A percentile compares a stretch with the other conserved stretches of the same genome.
These are phyloP conservation scores for Coniochaeta pulveracea DNA, from an alignment of 2,329 filamentous ascomycete genomes.

Conservation along the genomic window DNA sequence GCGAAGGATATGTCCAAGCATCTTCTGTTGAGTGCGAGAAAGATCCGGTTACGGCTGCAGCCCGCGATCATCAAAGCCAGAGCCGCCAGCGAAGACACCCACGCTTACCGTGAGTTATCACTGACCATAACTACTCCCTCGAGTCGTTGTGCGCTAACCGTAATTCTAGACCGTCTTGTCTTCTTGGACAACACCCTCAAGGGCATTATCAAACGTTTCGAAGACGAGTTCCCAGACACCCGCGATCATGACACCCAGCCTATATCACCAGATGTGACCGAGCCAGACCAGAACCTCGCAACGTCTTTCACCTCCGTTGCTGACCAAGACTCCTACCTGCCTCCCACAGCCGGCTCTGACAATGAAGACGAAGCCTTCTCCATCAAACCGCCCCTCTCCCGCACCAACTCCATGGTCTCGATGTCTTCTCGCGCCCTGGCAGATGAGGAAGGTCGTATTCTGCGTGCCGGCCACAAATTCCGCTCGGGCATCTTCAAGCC, in stretches of 20 bases:
- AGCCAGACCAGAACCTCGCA: conserved; percentile 13
- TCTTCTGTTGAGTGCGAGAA: conserved; percentile 73
- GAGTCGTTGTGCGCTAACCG: conserved; percentile 13
- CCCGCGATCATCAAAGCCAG: conserved; percentile 68
- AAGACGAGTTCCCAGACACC: conserved; percentile 91
- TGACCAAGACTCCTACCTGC: conserved; percentile 8
- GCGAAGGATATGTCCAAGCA: conserved; percentile 92
- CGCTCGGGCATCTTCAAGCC: conserved; percentile 39
- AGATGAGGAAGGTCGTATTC: conserved; percentile 44
- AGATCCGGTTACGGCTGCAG: conserved; percentile 74
- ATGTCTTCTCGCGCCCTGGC: conserved; percentile 38
- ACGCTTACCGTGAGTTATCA: conserved; percentile 58
- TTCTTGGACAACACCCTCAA: conserved; percentile 85
- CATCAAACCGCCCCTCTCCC: conserved; percentile 31
- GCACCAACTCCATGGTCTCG: conserved; percentile 40
- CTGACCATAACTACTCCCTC: background rate
- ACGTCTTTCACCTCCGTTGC: conserved; percentile 7
- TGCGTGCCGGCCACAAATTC: conserved; percentile 46
- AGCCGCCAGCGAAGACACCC: conserved; percentile 56
- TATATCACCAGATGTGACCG: conserved; percentile 12
- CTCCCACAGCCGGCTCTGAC: conserved; percentile 17
- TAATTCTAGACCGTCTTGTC: conserved; percentile 52
- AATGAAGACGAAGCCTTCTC: conserved; percentile 27
- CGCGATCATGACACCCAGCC: conserved; percentile 31
- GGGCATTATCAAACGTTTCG: conserved; percentile 89